phyloP scores from a whole-genome alignment of 75 land plant genomes.

The Selaginella tamariscina region DNA sequence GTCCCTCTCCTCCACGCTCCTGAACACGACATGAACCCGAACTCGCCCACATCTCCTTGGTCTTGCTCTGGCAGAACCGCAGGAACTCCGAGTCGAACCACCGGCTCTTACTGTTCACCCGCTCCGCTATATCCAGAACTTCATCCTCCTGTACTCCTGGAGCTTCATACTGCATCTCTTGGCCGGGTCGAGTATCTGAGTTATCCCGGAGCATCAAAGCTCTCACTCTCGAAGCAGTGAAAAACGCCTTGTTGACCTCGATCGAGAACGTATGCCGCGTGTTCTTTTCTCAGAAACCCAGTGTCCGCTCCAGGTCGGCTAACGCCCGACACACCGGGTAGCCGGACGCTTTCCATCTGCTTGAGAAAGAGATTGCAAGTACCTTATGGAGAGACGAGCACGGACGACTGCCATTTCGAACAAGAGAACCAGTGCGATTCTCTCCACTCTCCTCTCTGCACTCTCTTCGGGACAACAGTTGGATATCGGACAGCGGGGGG shows the following conservation, averaged over 20 bases:
- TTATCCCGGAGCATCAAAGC: slow-evolving; percentile 30
- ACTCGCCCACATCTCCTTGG: slow-evolving; percentile 28
- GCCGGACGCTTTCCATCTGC: slow-evolving; percentile 32
- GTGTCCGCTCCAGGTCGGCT: slow-evolving; percentile 19
- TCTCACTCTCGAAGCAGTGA: slow-evolving; percentile 35
- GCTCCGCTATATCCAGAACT: slow-evolving; percentile 17
- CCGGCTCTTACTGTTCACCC: slow-evolving; percentile 17
- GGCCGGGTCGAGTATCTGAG: slow-evolving; percentile 26
- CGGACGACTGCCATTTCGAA: slow-evolving; percentile 29
- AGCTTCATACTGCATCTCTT: slow-evolving; percentile 20
- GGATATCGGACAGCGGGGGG: too few relatives aligned
- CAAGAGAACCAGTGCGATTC: slow-evolving; percentile 14
- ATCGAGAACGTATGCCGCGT: slow-evolving; percentile 26
- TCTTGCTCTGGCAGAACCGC: slow-evolving; percentile 27
- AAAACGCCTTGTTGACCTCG: slow-evolving; percentile 24
- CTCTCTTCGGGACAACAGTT: too few relatives aligned
- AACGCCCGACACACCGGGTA: slow-evolving; percentile 27
- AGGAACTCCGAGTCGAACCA: slow-evolving; percentile 20
- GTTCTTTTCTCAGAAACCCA: slow-evolving; percentile 26
- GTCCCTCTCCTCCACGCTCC: slow-evolving; percentile 19
- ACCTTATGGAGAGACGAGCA: slow-evolving; percentile 26
- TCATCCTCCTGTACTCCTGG: slow-evolving; percentile 24
- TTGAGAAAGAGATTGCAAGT: slow-evolving; percentile 28
- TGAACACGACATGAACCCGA: slow-evolving; percentile 25
- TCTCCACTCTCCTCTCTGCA: too few relatives aligned